Evolutionary conservation across 345 rosid species (phyloP), one percentile per base, ranked within the genome.

Genomic region (Limnanthes douglasii): DNA sequence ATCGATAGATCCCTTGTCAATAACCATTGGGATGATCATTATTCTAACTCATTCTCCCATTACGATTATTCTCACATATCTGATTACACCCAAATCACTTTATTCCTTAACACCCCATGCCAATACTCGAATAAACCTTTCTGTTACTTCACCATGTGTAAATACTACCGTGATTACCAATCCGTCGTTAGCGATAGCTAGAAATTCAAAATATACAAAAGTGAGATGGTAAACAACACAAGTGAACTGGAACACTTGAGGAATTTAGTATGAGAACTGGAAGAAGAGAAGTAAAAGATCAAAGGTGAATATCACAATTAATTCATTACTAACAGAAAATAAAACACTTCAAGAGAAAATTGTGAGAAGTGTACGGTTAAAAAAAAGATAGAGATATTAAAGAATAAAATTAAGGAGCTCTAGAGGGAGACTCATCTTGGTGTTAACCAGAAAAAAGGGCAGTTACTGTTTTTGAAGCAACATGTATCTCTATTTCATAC

Each of bases 401-500:
- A 82, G 55, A 70, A 58, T 65, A 84, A 80, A 62, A 74, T 84
- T 29, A 84, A 65, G 66, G 95, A 80, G 56, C 56, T 84, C 44
- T 94, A 90, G 57, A 77, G 86, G 52, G 92, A 84, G 50, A 80
- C 84, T 60, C 94, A 90, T 60, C 81, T 84, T 11, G 86, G 80
- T 39, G 78, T 94, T 40, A 90, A 73, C 56, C 94, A 75, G 75
- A 84, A 94, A 11, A 84, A 78, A 61, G 92, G 92, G 26, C 98
- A 84, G 47, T 59, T 90, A 19, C 63, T 90, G 46, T 56, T 80
- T 67, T 92, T 84, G 54, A 90, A 90, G 54, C 86, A 84, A 39
- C 98, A 80, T 43, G 98, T 90, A 16, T 74, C 79, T 8, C 56
- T 66, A 57, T 92, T 90, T 38, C 94, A 70, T 40, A 59, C 64